Percentiles rank a stretch among this genome's conserved stretches.
phyloP scores from a whole-genome alignment of 768 basidiomycete genomes.

The Pisolithus marmoratus region DNA sequence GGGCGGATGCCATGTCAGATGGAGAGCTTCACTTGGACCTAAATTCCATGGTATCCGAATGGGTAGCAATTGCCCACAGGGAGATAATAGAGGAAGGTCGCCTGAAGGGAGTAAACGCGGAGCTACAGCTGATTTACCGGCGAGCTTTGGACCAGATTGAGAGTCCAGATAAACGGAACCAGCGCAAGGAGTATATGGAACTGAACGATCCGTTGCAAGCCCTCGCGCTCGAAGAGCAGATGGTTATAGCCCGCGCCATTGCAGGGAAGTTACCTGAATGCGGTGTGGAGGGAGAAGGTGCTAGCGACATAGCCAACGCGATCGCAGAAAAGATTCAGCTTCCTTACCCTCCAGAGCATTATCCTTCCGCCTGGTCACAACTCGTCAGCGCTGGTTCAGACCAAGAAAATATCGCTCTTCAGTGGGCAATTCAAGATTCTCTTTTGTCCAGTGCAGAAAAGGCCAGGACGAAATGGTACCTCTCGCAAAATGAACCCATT shows the following conservation, averaged over 20 bases:
- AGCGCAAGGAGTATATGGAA: not conserved
- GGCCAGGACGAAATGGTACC: not conserved
- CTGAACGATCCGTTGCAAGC: slow-evolving; percentile 10
- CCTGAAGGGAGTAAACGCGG: slow-evolving; percentile 28
- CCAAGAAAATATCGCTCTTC: slow-evolving; percentile 17
- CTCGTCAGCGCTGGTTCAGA: slow-evolving; percentile 4
- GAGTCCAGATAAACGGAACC: not conserved
- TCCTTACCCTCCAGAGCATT: slow-evolving; percentile 1
- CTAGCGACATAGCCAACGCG: slow-evolving; percentile 2
- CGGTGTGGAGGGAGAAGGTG: slow-evolving; percentile 2
- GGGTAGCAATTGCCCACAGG: slow-evolving; percentile 21
- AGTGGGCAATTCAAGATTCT: slow-evolving; percentile 27
- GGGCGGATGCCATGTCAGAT: slow-evolving; percentile 14
- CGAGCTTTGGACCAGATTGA: slow-evolving; percentile 5
- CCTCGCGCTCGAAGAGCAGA: slow-evolving; percentile 30
- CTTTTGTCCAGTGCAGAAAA: slow-evolving; percentile 11
- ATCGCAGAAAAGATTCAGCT: slow-evolving; percentile 5
- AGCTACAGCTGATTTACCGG: slow-evolving; percentile 39
- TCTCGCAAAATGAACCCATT: not conserved
- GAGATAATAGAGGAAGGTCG: slow-evolving; percentile 10
- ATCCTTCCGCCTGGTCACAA: slow-evolving; percentile 7
- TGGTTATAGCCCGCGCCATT: slow-evolving; percentile 41
- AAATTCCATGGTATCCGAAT: slow-evolving; percentile 26
- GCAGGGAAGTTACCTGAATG: slow-evolving; percentile 37
- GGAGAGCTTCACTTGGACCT: slow-evolving; percentile 22